Evolutionary conservation across 1,139 yeast genomes (phyloP).

Genomic region (Saccharomyces uvarum): DNA sequence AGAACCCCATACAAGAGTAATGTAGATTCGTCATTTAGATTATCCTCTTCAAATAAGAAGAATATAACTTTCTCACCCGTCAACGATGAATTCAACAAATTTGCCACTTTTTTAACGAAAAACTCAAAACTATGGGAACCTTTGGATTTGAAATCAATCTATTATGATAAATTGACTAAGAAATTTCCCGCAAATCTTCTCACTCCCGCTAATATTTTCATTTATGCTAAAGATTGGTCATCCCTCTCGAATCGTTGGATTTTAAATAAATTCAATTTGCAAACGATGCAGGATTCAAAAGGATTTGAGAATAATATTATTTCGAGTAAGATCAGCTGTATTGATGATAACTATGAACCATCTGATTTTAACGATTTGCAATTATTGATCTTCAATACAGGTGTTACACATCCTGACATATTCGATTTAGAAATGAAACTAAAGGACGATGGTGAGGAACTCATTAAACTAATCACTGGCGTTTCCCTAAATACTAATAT

Average conservation of each 20-base stretch:
- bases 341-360: conserved; percentile 15
- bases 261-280: conserved; percentile 19
- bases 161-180: conserved; percentile 12
- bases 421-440: conserved; percentile 31
- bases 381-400: conserved; percentile 34
- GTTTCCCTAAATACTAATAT: conserved; percentile 31
- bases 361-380: conserved; percentile 25
- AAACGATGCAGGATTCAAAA: conserved; percentile 6
- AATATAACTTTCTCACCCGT: conserved; percentile 22
- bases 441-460: conserved; percentile 30
- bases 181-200: conserved; percentile 13
- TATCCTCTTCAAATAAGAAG: conserved; percentile 11
- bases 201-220: conserved; percentile 14
- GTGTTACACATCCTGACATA: conserved; percentile 31
- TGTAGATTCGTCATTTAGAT: conserved; percentile 12
- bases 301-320: conserved; percentile 6
- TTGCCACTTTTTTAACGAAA: conserved; percentile 17
- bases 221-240: conserved; percentile 23
- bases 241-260: conserved; percentile 26
- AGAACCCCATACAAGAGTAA: conserved; percentile 12
- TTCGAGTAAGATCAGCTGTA: conserved; percentile 12
- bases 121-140: conserved; percentile 25
- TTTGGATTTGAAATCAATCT: conserved; percentile 17
- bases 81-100: conserved; percentile 24
- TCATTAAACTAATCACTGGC: conserved; percentile 32